Evolutionary conservation across 257 asterid species (phyloP).

Genomic region (Petrea volubilis): DNA sequence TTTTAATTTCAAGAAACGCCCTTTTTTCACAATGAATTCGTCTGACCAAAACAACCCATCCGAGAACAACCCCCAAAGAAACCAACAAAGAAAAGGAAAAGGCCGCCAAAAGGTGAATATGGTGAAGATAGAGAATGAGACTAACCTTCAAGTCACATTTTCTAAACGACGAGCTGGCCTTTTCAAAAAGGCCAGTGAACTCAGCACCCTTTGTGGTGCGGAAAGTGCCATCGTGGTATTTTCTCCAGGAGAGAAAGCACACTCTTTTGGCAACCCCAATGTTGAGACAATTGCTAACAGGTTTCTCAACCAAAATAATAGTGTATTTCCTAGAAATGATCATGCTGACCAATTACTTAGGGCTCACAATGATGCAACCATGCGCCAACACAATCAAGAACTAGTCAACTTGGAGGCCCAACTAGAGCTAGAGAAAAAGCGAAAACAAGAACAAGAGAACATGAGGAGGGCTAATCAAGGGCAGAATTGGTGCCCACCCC

Average conservation of each 20-base stretch:
- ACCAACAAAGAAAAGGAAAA: constrained; percentile 3
- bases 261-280: constrained; percentile 53
- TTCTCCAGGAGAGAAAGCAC: constrained; percentile 47
- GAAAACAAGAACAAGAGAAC: too few species aligned
- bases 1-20: too few species aligned
- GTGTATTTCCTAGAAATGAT: too few species aligned
- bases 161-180: constrained; percentile 60
- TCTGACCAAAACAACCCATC: not conserved
- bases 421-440: too few species aligned
- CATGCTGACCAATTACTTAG: too few species aligned
- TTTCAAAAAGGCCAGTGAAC: constrained; percentile 68
- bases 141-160: constrained; percentile 54
- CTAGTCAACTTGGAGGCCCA: too few species aligned
- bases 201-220: constrained; percentile 52
- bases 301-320: constrained; percentile 7
- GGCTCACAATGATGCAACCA: too few species aligned
- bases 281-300: constrained; percentile 30
- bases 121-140: constrained; percentile 41
- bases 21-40: too few species aligned
- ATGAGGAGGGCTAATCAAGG: too few species aligned
- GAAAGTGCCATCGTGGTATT: constrained; percentile 49
- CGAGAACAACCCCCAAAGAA: constrained; percentile 4
- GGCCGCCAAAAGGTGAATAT: constrained; percentile 50
- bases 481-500: too few species aligned
- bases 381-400: too few species aligned